Base-by-base conservation (phyloP, 1,139 yeast species). In the Yarrowia galli region DNA sequence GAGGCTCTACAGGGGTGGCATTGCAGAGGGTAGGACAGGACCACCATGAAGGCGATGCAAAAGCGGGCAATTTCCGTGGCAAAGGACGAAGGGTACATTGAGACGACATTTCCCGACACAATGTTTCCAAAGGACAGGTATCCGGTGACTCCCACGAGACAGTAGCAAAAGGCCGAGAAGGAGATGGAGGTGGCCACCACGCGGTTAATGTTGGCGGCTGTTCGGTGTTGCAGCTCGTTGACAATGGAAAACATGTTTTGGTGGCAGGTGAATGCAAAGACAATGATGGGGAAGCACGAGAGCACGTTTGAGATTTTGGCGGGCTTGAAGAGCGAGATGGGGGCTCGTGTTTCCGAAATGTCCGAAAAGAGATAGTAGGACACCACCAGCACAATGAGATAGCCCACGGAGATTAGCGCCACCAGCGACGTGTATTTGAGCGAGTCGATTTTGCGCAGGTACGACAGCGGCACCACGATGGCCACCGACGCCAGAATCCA, bases 201-300 rank as follows among this genome's bases (percentile, higher is more conserved):
- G n/a, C 73, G 76, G 10, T 83, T 74, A 65, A 89, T 81, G 65
- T 84, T 84, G 7, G 77, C 70, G 69, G 87, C 77, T 0, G 88
- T 79, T 71, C 87, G 88, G 71, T 85, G 85, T 63, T 79, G 79
- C 65, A 95, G 82, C 79, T 95, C 99, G 75, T 92, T 91, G 74
- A 92, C 85, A 68, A 93, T 90, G 12, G 97, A 89, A 77, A 91
- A 93, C 88, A 95, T 89, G 73, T 81, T 95, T 80, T 95, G 98
- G 72, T 95, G 96, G 71, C 98, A 96, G 0, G 98, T 93, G 78
- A 87, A 96, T 3, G 98, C 98, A 80, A 96, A 92, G 20, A 95
- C 90, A 69, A 95, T 86, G 72, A 95, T 89, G n/a, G 97, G 96
- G 74, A 95, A 86, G 6, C 97, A 89, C 43, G 92, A 85, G 68